Evolutionary conservation across 306 rosid genomes (phyloP), one percentile per base, ranked within the genome.

Genomic region (Alnus rubra): DNA sequence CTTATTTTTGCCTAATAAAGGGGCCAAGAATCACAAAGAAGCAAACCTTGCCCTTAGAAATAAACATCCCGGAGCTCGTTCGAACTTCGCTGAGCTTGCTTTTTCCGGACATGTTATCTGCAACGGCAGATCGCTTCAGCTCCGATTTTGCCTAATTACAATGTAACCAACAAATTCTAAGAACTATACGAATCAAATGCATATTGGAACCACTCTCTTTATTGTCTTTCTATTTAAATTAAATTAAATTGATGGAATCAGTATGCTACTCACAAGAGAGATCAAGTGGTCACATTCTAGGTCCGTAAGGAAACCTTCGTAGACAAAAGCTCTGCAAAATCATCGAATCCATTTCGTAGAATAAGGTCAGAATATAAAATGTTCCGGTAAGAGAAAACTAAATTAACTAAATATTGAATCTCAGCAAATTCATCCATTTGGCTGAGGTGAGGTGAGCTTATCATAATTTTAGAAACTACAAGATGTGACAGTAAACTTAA

Each of bases 21-120:
- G 12, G 7, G 37, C 35, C 18, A 12, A 67, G 62, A 42, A 74
- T 44, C 48, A 31, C 35, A 53, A 42, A 55, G 52, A 68, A 75
- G 4, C 58, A 6, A 84, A 93, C 99, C 98, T 95, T 95, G 74
- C 86, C 92, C 85, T 93, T 93, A 47, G 89, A 5, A 59, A 95
- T 95, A 89, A 95, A 93, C 96, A 88, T 92, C 67, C 99, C 99
- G 30, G 99, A 93, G 91, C 99, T 95, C 28, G 98, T 95, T 50
- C 99, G 92, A 39, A 90, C 96, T 64, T 93, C 90, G 80, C 99
- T 95, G 33, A 91, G 86, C 89, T 74, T 77, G 81, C 96, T 87
- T 77, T 90, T 59, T 68, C 99, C 98, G 0, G 98, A 91, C 53
- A 76, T 53, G 74, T 89, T 81, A 86, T 95, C 97, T 12, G 98